Base-by-base conservation (phyloP, 345 rosid species). In the Aquilaria yunnanensis region DNA sequence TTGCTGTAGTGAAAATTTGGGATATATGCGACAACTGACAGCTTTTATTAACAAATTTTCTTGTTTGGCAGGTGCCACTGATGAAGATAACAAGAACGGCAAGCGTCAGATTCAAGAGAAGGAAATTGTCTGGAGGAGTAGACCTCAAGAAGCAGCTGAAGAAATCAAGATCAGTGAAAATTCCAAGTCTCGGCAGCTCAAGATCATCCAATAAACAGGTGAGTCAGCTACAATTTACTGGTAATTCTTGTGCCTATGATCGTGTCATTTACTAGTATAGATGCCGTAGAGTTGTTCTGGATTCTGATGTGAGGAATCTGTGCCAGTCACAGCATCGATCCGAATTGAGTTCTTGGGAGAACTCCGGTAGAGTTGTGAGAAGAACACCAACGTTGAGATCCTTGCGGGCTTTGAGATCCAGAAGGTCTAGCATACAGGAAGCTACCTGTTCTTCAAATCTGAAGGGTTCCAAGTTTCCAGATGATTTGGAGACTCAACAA, bases 401-500 rank as follows among this genome's bases (percentile, higher is more conserved):
- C 56, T 43, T 57, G 54, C 79, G 74, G 73, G 62, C 62, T 59
- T 62, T 84, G 66, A 85, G 77, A 76, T 65, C 74, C 34, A 80
- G 52, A 66, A 74, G 77, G 67, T 65, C 68, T 3, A 62, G 70
- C 30, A 33, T 85, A 51, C 70, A 77, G 37, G 83, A 70, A 77
- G 74, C 90, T 56, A 94, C 97, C 6, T 90, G 96, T 67, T 91
- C 99, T 49, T 91, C 96, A 12, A 74, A 84, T 60, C 81, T 94
- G 66, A 94, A 87, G 78, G 81, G 70, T 49, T 75, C 90, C 23
- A 94, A 86, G 75, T 66, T 77, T 59, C 71, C 75, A 48, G 69
- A 68, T 31, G 62, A 72, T 67, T 62, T 53, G 41, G 80, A 76
- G 75, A 63, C 43, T 46, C 73, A 67, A 31, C 61, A 64, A 51